phyloP scores from a whole-genome alignment of 305 asterid species.

The Fraxinus dipetala region DNA sequence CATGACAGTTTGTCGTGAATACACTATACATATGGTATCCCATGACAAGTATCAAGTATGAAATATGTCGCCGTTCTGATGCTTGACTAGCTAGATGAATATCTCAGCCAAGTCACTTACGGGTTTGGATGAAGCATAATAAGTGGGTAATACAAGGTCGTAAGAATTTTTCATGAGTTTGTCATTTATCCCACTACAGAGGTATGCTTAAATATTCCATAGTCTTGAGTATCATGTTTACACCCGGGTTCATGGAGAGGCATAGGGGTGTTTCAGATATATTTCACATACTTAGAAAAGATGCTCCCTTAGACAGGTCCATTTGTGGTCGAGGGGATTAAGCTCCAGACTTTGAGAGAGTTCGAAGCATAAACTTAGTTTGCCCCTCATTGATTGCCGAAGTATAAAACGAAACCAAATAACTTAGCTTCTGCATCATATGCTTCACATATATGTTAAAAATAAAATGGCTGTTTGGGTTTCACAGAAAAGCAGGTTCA shows the following conservation, averaged over 20 bases:
- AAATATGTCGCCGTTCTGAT: conserved; percentile 37
- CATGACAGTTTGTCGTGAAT: background rate
- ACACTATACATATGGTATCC: conserved; percentile 54
- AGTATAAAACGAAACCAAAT: background rate
- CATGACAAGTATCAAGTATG: conserved; percentile 24
- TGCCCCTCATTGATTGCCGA: background rate
- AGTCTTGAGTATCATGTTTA: conserved; percentile 31
- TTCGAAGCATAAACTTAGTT: background rate
- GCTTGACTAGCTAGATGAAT: conserved; percentile 15
- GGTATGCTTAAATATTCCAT: conserved; percentile 11
- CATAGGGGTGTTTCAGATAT: background rate
- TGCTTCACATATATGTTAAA: background rate
- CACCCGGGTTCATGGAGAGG: conserved; percentile 36
- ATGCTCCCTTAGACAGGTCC: too few species aligned
- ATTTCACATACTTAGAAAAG: too few species aligned
- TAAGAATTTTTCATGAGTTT: conserved; percentile 38
- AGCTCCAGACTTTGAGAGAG: too few species aligned
- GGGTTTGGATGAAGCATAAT: conserved; percentile 42
- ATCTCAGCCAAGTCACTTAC: conserved; percentile 31
- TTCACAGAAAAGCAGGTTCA: background rate
- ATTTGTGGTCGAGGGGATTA: too few species aligned
- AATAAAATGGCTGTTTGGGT: background rate
- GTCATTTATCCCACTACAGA: conserved; percentile 20
- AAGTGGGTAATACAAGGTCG: conserved; percentile 39
- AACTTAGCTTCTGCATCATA: background rate